Percentiles rank a stretch among this genome's conserved stretches.
These are phyloP conservation scores for Ophiostoma australiae DNA, from an alignment of 2,329 filamentous ascomycete species.

Conservation along the genomic window DNA sequence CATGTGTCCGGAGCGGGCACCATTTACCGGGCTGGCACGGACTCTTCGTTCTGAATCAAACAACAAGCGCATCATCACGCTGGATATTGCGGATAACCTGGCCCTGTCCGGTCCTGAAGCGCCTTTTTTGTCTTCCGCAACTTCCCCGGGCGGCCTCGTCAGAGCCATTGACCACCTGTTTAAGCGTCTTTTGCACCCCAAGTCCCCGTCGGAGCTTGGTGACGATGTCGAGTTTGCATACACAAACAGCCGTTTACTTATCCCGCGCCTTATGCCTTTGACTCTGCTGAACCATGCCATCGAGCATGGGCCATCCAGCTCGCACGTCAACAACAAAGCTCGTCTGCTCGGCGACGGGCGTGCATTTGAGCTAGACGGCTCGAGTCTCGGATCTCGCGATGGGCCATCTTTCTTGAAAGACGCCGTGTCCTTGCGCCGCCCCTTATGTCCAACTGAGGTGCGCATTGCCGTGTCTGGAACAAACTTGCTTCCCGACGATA, in stretches of 20 bases:
- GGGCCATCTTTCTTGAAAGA: conserved; percentile 29
- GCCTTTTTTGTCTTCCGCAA: background rate
- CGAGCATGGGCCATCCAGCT: conserved; percentile 31
- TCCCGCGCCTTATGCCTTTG: conserved; percentile 44
- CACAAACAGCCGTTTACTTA: conserved; percentile 24
- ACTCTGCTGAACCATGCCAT: conserved; percentile 42
- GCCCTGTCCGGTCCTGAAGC: background rate
- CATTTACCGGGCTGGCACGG: conserved; percentile 44
- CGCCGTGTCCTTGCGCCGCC: background rate
- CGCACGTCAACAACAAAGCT: background rate
- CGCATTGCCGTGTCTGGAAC: conserved; percentile 40
- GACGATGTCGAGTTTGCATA: conserved; percentile 37
- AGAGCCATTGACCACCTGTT: conserved; percentile 16
- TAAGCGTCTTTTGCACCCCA: background rate
- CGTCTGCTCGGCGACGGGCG: background rate
- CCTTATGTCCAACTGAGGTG: conserved; percentile 36
- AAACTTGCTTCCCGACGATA: conserved; percentile 37
- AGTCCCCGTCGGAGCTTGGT: conserved; percentile 20
- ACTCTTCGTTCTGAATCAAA: conserved; percentile 48
- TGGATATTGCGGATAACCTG: conserved; percentile 37
- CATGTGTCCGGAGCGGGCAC: conserved; percentile 36
- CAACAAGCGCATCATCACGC: conserved; percentile 38
- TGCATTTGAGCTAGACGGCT: conserved; percentile 27
- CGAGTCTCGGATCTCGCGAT: conserved; percentile 17
- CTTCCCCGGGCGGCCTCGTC: background rate